phyloP scores from a whole-genome alignment of 192 early-diverging fungal genomes.

The Backusella morwellensis region DNA sequence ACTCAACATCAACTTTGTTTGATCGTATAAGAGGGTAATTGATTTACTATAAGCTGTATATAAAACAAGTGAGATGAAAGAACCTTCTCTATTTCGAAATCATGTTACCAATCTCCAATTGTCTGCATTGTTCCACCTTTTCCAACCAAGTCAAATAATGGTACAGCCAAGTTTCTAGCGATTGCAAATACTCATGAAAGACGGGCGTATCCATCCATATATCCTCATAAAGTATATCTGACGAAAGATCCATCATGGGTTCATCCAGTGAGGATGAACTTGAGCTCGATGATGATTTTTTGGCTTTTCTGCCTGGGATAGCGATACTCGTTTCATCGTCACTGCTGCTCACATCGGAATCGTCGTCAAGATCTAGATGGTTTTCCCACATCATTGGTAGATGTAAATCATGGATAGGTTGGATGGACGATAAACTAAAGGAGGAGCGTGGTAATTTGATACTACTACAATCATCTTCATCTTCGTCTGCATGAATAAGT shows the following conservation, averaged over 20 bases:
- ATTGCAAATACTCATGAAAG: conserved; percentile 11
- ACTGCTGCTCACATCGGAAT: not conserved
- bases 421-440: conserved; percentile 12
- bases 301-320: conserved; percentile 2
- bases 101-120: conserved; percentile 11
- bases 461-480: not conserved
- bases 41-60: conserved; percentile 11
- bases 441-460: conserved; percentile 2
- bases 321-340: conserved; percentile 14
- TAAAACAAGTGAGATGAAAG: not conserved
- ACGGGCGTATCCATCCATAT: conserved; percentile 17
- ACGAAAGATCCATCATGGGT: conserved; percentile 7
- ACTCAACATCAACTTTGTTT: not conserved
- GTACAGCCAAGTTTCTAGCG: conserved; percentile 10
- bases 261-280: not conserved
- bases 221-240: conserved; percentile 13
- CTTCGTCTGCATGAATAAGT: conserved; percentile 7
- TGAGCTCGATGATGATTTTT: not conserved
- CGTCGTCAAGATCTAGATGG: not conserved
- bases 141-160: conserved; percentile 18
- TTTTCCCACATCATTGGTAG: not conserved
- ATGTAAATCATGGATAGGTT: conserved; percentile 4
- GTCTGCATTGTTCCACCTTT: conserved; percentile 19
- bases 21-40: not conserved
- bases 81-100: not conserved